Conservation (phyloP, 2,329 filamentous ascomycete genomes). For the Scleromitrula shiraiana region DNA sequence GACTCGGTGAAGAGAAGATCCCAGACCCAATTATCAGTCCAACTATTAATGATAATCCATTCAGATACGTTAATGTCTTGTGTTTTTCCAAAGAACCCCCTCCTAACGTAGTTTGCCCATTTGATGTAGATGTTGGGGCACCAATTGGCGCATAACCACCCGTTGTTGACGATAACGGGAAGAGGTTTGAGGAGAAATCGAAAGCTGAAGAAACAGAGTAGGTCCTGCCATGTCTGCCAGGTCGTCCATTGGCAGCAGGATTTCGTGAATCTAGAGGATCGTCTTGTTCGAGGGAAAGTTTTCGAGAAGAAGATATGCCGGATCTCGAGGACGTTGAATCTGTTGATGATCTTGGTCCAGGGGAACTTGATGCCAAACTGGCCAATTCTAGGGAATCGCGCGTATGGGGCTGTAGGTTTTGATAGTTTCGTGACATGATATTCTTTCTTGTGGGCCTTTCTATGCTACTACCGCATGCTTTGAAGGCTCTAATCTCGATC, state of each 20-base stretch:
- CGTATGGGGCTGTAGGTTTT: slow-evolving; percentile 25
- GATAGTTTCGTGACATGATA: slow-evolving; percentile 27
- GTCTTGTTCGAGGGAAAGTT: slow-evolving; percentile 79
- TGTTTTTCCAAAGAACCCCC: slow-evolving; percentile 84
- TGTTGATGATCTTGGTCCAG: slow-evolving; percentile 49
- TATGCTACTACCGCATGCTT: slow-evolving; percentile 7
- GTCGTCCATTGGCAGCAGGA: slow-evolving; percentile 35
- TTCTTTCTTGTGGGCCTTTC: slow-evolving; percentile 6
- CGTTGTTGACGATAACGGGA: slow-evolving; percentile 79
- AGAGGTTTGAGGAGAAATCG: slow-evolving; percentile 88
- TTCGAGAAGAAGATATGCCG: slow-evolving; percentile 87
- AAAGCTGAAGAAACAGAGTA: slow-evolving; percentile 92
- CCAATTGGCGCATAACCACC: slow-evolving; percentile 81
- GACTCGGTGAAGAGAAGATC: slow-evolving; percentile 90
- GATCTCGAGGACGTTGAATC: slow-evolving; percentile 72
- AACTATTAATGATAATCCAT: slow-evolving; percentile 83
- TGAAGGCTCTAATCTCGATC: background rate
- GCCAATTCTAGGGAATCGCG: slow-evolving; percentile 96
- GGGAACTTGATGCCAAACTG: slow-evolving; percentile 81
- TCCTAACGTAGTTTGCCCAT: slow-evolving; percentile 47
- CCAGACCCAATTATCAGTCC: slow-evolving; percentile 93
- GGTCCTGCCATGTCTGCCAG: slow-evolving; percentile 50
- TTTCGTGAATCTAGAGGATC: slow-evolving; percentile 65
- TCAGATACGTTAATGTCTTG: slow-evolving; percentile 91
- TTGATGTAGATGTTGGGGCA: slow-evolving; percentile 56